Conservation (phyloP, 2,329 filamentous ascomycete species). For the Fusarium proliferatum region DNA sequence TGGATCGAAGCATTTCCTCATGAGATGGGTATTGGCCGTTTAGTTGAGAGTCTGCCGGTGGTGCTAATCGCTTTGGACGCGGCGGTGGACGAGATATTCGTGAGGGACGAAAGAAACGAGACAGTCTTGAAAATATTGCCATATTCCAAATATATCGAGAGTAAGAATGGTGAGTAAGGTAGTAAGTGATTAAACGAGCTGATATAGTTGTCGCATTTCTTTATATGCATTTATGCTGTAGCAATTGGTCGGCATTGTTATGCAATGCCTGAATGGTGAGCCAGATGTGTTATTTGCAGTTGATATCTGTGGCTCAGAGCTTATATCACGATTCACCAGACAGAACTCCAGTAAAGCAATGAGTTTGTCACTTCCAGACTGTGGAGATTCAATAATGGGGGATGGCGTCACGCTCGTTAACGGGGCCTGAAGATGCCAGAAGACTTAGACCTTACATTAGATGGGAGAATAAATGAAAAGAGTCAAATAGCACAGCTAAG, state of each 20-base stretch:
- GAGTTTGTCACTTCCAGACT: not conserved
- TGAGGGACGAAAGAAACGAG: not conserved
- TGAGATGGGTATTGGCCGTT: not conserved
- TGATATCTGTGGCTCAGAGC: not conserved
- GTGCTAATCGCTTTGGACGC: not conserved
- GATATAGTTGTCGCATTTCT: not conserved
- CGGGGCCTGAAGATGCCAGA: not conserved
- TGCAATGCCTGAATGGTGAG: not conserved
- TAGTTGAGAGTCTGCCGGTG: not conserved
- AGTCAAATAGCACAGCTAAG: not conserved
- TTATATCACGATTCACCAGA: not conserved
- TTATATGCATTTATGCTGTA: not conserved
- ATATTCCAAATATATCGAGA: not conserved
- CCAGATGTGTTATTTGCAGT: not conserved
- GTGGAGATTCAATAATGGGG: constrained; percentile 8
- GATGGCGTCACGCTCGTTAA: not conserved
- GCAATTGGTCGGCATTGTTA: not conserved
- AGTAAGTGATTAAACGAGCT: not conserved
- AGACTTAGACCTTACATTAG: not conserved
- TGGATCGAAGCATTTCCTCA: not conserved
- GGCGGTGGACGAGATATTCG: not conserved
- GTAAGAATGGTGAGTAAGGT: not conserved
- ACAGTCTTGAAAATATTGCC: not conserved
- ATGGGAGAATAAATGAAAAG: not conserved
- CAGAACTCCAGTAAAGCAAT: not conserved